These are phyloP conservation scores for Cladosporium sp. DNA, from an alignment of 2,329 filamentous ascomycete genomes.

Conservation along the genomic window DNA sequence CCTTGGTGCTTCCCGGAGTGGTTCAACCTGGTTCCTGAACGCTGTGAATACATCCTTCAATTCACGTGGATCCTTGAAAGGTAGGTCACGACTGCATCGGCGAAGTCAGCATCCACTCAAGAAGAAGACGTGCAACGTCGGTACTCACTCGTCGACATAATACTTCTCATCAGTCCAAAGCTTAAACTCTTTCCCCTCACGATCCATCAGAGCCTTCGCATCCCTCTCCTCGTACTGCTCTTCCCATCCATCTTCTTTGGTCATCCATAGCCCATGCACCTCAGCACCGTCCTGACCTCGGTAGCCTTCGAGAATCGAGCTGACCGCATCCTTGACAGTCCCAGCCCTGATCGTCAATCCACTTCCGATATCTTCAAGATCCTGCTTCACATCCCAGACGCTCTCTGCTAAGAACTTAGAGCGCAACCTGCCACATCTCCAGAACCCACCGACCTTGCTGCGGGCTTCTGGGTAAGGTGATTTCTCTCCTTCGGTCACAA, in stretches of 20 bases:
- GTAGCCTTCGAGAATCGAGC: conserved; percentile 56
- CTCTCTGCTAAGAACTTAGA: conserved; percentile 72
- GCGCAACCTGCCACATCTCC: conserved; percentile 72
- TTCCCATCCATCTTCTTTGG: conserved; percentile 68
- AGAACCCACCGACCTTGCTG: conserved; percentile 67
- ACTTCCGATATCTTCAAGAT: conserved; percentile 61
- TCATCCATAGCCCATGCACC: conserved; percentile 73
- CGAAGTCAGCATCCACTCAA: background rate
- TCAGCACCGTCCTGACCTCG: conserved; percentile 41
- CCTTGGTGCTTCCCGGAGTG: conserved; percentile 66
- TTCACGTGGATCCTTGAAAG: conserved; percentile 58
- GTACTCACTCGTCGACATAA: conserved; percentile 72
- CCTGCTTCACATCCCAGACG: conserved; percentile 70
- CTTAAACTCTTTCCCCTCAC: conserved; percentile 61
- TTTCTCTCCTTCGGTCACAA: conserved; percentile 56
- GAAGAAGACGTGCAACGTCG: background rate
- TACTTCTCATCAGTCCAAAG: conserved; percentile 77
- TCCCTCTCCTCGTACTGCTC: conserved; percentile 66
- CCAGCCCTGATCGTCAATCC: conserved; percentile 68
- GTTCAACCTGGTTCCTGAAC: conserved; percentile 73
- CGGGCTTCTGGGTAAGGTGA: conserved; percentile 71
- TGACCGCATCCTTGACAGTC: conserved; percentile 59
- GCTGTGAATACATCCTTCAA: conserved; percentile 75
- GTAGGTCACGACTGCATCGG: conserved; percentile 63
- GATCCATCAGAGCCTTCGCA: conserved; percentile 56